Base-by-base conservation (phyloP, 257 asterid species). In the Nicotiana obtusifolia region DNA sequence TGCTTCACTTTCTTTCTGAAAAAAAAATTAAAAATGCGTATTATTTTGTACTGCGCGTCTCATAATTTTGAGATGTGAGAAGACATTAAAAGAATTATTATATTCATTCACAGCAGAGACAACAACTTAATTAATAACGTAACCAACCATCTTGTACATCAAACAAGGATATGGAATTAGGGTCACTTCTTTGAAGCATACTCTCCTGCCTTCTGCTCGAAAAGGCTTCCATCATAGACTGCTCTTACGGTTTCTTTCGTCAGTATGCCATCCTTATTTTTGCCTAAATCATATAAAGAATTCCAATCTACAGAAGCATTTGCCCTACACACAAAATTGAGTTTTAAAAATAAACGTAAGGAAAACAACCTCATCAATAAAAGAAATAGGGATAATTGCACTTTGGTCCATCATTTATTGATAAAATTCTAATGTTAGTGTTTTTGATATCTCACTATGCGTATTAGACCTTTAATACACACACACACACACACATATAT, bases 181-280 rank as follows among this genome's bases (percentile, higher is more conserved):
- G 84, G 61, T 52, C 75, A 85, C 75, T 89, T 86, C 87, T 90
- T 90, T 1, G 92, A 84, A 26, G 87, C 88, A 11, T 80, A 84
- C 81, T 91, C 95, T 89, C 86, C 84, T 4, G 88, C 97, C 93
- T 91, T 86, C 75, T 62, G 84, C 10, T 92, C 97, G 24, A 95
- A 95, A 76, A 95, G 82, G 90, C 94, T 91, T 81, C 99, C 99
- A 77, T 95, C 99, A 17, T 82, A 95, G 60, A 61, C 93, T 19
- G 89, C 94, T 84, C 88, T 86, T 5, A 94, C 35, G 0, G 87
- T 88, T 10, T 93, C 95, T 82, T 91, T 92, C 19, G 87, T 91
- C 53, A 95, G 77, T 86, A 89, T 26, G 0, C 95, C 97, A 0
- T 90, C 68, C 76, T 92, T 67, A 62, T 90, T 97, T 86, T 93